Conservation (phyloP, 2,329 filamentous ascomycete genomes). For the Scedosporium dehoogii region DNA sequence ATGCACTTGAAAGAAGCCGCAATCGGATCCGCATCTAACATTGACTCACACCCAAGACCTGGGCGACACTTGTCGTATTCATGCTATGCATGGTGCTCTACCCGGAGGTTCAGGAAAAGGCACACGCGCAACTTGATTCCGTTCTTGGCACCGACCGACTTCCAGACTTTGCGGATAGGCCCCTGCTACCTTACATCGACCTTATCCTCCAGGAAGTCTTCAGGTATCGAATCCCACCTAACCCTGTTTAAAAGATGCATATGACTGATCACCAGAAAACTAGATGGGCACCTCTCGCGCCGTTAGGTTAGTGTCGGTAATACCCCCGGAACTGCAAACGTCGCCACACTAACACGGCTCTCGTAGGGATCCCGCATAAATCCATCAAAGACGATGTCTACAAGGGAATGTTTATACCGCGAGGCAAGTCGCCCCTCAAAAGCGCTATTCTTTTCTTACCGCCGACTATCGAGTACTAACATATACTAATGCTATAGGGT, state of each 20-base stretch:
- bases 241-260: too few species aligned
- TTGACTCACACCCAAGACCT: conserved; percentile 16
- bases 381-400: conserved; percentile 46
- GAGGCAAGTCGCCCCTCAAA: conserved; percentile 22
- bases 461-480: too few species aligned
- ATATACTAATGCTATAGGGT: background rate
- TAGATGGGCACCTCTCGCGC: conserved; percentile 32
- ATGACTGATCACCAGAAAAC: background rate
- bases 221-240: conserved; percentile 15
- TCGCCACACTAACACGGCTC: background rate
- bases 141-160: conserved; percentile 29
- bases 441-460: too few species aligned
- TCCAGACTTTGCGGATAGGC: conserved; percentile 34
- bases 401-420: conserved; percentile 45
- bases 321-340: conserved; percentile 8
- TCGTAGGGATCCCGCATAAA: conserved; percentile 39
- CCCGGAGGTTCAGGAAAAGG: conserved; percentile 34
- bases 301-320: conserved; percentile 25
- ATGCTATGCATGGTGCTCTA: conserved; percentile 32
- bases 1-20: background rate
- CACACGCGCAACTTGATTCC: conserved; percentile 33
- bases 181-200: conserved; percentile 31
- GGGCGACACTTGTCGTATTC: conserved; percentile 26
- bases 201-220: conserved; percentile 33
- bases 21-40: background rate